These are phyloP conservation scores for Solanum virginianum DNA, from an alignment of 257 asterid species.

Conservation along the genomic window DNA sequence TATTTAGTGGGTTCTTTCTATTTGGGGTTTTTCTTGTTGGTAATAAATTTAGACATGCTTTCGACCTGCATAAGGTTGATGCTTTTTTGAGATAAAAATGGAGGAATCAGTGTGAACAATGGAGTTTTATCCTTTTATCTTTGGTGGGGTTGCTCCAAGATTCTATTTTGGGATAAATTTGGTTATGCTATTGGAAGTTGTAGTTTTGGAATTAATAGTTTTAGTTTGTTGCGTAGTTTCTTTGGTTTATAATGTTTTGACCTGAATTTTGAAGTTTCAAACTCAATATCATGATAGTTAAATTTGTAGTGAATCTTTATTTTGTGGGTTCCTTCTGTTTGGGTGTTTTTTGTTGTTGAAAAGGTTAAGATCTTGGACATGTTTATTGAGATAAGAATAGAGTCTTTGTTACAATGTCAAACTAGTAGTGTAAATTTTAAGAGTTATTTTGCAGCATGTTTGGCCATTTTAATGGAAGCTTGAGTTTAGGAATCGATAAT, in stretches of 20 bases:
- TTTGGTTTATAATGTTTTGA: background rate
- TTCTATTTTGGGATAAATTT: background rate
- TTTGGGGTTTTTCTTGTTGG: background rate
- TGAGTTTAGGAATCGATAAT: background rate
- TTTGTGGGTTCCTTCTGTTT: background rate
- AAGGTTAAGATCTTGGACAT: background rate
- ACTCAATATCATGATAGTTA: background rate
- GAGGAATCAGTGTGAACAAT: background rate
- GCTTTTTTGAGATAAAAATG: background rate
- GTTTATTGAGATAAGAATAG: background rate
- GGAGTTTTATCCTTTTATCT: background rate
- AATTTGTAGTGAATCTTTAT: background rate
- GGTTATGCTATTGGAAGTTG: background rate
- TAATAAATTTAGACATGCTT: background rate
- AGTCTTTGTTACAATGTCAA: background rate
- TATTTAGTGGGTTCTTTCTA: background rate
- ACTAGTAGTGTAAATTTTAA: background rate
- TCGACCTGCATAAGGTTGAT: background rate
- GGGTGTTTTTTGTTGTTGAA: background rate
- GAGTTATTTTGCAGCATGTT: background rate
- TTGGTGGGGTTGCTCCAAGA: background rate
- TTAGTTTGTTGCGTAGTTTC: background rate
- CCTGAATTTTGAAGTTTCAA: background rate
- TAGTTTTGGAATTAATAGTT: background rate
- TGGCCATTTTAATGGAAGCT: background rate